phyloP scores from a whole-genome alignment of 2,329 filamentous ascomycete genomes.

The Aspergillus versicolor region DNA sequence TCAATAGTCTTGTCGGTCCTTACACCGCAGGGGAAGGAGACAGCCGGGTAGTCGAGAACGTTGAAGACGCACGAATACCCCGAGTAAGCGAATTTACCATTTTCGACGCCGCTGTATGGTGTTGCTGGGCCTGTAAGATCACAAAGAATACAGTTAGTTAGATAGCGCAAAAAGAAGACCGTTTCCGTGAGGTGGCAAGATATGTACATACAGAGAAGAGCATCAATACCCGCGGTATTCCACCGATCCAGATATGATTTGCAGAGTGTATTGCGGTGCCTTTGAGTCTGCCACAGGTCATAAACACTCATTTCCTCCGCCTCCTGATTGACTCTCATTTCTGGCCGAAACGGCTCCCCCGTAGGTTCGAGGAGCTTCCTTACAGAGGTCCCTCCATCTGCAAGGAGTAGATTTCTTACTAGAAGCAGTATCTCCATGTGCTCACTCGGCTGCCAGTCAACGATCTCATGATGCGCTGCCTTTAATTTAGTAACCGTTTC shows the following conservation, averaged over 20 bases:
- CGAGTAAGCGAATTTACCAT: constrained; percentile 18
- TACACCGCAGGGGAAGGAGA: constrained; percentile 22
- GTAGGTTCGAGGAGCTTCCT: constrained; percentile 23
- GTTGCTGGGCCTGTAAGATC: constrained; percentile 15
- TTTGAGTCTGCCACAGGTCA: constrained; percentile 52
- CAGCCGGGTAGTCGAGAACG: constrained; percentile 20
- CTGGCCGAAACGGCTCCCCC: constrained; percentile 45
- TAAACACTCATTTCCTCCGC: constrained; percentile 45
- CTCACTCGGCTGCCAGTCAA: constrained; percentile 29
- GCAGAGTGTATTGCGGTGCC: constrained; percentile 45
- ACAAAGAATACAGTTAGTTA: too few relatives aligned
- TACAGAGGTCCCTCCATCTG: constrained; percentile 51
- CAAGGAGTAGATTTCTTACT: constrained; percentile 9
- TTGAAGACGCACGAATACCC: constrained; percentile 23
- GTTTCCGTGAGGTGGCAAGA: too few relatives aligned
- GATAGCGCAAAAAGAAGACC: too few relatives aligned
- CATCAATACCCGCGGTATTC: constrained; percentile 18
- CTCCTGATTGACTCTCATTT: constrained; percentile 47
- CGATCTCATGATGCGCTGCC: constrained; percentile 53
- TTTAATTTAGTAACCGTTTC: constrained; percentile 52
- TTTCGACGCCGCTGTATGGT: constrained; percentile 21
- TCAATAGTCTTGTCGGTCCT: constrained; percentile 14
- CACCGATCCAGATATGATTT: constrained; percentile 24
- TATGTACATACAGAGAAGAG: constrained; percentile 16
- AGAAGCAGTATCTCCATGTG: constrained; percentile 3